Percentiles rank a stretch among this genome's conserved stretches.
These are phyloP conservation scores for Phylloporus sp. DNA, from an alignment of 768 basidiomycete species.

Conservation along the genomic window DNA sequence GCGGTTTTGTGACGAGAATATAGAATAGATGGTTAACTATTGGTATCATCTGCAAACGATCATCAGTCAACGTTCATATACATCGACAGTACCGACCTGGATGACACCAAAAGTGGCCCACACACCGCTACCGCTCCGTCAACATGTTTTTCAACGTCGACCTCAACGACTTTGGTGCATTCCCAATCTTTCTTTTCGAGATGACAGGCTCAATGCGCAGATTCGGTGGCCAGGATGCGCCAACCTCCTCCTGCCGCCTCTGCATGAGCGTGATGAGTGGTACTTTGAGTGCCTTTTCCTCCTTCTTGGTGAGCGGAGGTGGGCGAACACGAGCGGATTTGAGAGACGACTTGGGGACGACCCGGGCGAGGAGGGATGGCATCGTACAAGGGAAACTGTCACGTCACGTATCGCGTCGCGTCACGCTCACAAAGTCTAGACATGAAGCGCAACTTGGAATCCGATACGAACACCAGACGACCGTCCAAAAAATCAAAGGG, in stretches of 20 bases:
- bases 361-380: slow-evolving; percentile 27
- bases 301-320: slow-evolving; percentile 31
- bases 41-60: too few species aligned
- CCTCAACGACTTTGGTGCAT: slow-evolving; percentile 36
- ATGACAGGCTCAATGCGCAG: slow-evolving; percentile 48
- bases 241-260: slow-evolving; percentile 36
- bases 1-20: background rate
- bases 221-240: slow-evolving; percentile 43
- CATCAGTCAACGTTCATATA: background rate
- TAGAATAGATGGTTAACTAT: too few species aligned
- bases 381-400: slow-evolving; percentile 7
- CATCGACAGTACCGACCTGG: slow-evolving; percentile 1
- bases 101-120: background rate
- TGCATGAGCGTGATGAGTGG: slow-evolving; percentile 42
- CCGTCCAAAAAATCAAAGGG: slow-evolving; percentile 16
- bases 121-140: slow-evolving; percentile 28
- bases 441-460: slow-evolving; percentile 18
- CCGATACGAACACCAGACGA: background rate
- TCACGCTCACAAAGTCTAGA: slow-evolving; percentile 2
- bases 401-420: slow-evolving; percentile 24
- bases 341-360: slow-evolving; percentile 36
- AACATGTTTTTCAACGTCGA: slow-evolving; percentile 39
- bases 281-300: slow-evolving; percentile 25
- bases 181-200: slow-evolving; percentile 36
- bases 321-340: slow-evolving; percentile 21